Conservation (phyloP, 306 rosid genomes). For the Cyclanthera cordifolia region DNA sequence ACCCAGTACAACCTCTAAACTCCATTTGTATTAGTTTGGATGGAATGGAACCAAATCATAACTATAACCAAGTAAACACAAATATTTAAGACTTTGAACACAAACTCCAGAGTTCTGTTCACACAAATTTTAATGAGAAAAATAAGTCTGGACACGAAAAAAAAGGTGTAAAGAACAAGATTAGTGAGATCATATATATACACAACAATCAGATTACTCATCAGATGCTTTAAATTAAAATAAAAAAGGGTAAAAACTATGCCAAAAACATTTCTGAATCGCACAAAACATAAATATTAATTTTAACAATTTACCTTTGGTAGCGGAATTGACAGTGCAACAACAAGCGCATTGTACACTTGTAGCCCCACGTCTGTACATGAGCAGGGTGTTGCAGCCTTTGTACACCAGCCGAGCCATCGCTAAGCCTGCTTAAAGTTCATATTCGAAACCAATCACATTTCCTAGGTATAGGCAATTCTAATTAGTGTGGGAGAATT, state of each 20-base stretch:
- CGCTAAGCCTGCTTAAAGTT: slow-evolving; percentile 58
- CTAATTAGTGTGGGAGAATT: too few species aligned
- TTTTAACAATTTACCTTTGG: slow-evolving; percentile 21
- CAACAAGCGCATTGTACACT: slow-evolving; percentile 97
- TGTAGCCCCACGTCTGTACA: slow-evolving; percentile 87
- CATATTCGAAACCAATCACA: neutral
- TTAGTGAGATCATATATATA: too few species aligned
- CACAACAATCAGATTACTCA: neutral
- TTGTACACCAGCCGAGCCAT: slow-evolving; percentile 93
- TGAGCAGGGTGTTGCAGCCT: slow-evolving; percentile 88
- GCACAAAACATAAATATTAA: neutral
- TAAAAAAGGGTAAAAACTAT: too few species aligned
- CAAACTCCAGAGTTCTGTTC: neutral
- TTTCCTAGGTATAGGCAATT: too few species aligned
- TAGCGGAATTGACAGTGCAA: slow-evolving; percentile 81
- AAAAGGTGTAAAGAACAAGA: neutral
- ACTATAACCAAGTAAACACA: neutral
- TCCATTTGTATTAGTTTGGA: neutral
- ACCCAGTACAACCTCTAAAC: too few species aligned
- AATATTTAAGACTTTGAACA: neutral
- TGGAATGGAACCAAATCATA: neutral
- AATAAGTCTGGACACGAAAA: neutral
- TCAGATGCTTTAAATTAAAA: neutral
- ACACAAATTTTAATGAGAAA: neutral
- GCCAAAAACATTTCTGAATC: neutral